Conservation (phyloP, 805 yeast species). For the Candida dajiaensis region DNA sequence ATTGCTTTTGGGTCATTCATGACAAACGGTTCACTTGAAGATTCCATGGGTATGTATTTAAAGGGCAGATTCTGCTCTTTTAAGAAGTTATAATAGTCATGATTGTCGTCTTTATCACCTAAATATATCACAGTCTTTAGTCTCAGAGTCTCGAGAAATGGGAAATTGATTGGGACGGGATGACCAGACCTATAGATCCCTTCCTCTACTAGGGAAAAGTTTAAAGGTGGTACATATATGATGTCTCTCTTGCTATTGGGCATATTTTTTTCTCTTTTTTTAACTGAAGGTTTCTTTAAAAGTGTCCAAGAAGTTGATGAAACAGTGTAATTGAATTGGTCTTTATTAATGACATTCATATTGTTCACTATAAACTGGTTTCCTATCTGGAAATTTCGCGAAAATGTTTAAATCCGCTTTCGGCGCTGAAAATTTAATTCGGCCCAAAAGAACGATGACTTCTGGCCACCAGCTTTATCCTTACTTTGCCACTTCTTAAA, state of each 20-base stretch:
- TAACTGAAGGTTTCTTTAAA: too few species aligned
- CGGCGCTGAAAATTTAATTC: background rate
- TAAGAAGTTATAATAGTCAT: constrained; percentile 69
- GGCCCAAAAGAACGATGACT: too few species aligned
- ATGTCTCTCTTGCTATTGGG: constrained; percentile 1
- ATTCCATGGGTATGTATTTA: constrained; percentile 57
- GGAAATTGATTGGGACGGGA: constrained; percentile 81
- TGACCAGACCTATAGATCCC: constrained; percentile 89
- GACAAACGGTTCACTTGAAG: constrained; percentile 70
- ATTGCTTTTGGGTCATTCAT: constrained; percentile 55
- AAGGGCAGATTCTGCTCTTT: constrained; percentile 44
- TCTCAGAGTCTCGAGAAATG: constrained; percentile 65
- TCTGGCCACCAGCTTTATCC: too few species aligned
- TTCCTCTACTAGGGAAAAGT: constrained; percentile 84
- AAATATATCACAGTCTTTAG: constrained; percentile 76
- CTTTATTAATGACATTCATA: too few species aligned
- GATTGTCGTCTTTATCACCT: constrained; percentile 68
- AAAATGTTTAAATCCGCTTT: background rate
- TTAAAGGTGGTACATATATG: constrained; percentile 79
- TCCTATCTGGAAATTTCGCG: too few species aligned
- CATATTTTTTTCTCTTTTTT: background rate
- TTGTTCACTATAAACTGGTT: too few species aligned
- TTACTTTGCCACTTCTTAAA: background rate
- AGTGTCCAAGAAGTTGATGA: too few species aligned
- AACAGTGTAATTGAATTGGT: too few species aligned